These are phyloP conservation scores for Hericium rajendrae DNA, from an alignment of 768 basidiomycete genomes.

Conservation along the genomic window DNA sequence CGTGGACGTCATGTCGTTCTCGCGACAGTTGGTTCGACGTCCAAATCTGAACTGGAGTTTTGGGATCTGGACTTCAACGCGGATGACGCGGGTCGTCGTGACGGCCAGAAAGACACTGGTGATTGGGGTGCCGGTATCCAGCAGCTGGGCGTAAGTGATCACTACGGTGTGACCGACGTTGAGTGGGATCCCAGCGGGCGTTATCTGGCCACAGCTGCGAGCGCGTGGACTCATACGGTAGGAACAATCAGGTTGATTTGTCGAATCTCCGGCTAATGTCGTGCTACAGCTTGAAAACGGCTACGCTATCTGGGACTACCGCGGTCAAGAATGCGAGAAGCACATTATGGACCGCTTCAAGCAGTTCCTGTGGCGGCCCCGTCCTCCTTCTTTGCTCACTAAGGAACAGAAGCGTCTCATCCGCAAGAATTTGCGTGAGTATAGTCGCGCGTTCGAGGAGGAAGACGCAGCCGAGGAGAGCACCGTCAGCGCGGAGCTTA, in stretches of 20 bases:
- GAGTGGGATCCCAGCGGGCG: conserved; percentile 98
- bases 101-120: conserved; percentile 32
- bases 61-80: conserved; percentile 93
- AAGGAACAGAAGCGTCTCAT: conserved; percentile 84
- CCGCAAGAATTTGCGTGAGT: conserved; percentile 84
- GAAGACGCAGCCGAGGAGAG: conserved; percentile 95
- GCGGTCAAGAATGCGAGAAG: conserved; percentile 89
- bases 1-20: conserved; percentile 92
- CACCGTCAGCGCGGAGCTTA: conserved; percentile 87
- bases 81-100: conserved; percentile 40
- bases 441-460: conserved; percentile 87
- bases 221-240: conserved; percentile 91
- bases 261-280: background rate
- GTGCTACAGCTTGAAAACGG: conserved; percentile 81
- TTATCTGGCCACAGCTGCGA: conserved; percentile 87
- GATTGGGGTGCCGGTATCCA: conserved; percentile 88
- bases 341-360: conserved; percentile 92
- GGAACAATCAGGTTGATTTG: conserved; percentile 19
- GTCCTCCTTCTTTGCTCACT: conserved; percentile 78
- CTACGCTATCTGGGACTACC: conserved; percentile 96
- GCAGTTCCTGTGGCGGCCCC: conserved; percentile 97
- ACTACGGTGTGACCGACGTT: conserved; percentile 95
- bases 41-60: conserved; percentile 96
- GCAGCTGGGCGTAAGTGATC: conserved; percentile 77
- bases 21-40: conserved; percentile 90